phyloP scores from a whole-genome alignment of 2,329 filamentous ascomycete species.

The Myotisia sp. region DNA sequence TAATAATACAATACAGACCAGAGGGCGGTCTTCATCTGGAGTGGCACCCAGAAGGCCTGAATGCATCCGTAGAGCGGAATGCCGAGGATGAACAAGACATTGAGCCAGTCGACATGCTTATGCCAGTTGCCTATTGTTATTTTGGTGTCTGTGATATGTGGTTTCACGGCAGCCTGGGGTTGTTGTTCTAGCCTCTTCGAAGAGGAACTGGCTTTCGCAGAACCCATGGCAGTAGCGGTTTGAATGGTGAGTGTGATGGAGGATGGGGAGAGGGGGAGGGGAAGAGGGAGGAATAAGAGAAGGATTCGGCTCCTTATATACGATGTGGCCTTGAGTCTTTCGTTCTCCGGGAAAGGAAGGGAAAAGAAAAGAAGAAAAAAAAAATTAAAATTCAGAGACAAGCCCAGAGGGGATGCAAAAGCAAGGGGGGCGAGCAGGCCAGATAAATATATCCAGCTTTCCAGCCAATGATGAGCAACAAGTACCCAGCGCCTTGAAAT shows the following conservation, averaged over 20 bases:
- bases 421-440: too few species aligned
- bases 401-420: too few species aligned
- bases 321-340: too few species aligned
- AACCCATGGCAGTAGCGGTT: not conserved
- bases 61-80: constrained; percentile 62
- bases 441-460: too few species aligned
- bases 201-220: not conserved
- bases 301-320: too few species aligned
- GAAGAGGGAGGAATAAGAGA: not conserved
- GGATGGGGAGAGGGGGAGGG: not conserved
- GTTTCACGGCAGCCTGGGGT: constrained; percentile 37
- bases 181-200: too few species aligned
- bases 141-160: constrained; percentile 70
- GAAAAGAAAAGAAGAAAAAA: too few species aligned
- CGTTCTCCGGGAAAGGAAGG: too few species aligned
- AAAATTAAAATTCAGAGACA: too few species aligned
- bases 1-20: constrained; percentile 71
- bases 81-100: constrained; percentile 64
- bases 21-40: constrained; percentile 55
- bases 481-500: too few species aligned
- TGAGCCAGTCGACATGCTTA: constrained; percentile 90
- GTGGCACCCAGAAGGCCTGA: constrained; percentile 62
- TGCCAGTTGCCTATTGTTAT: constrained; percentile 76
- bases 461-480: too few species aligned
- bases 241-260: not conserved